Evolutionary conservation across 2,329 filamentous ascomycete genomes (phyloP).

Genomic region (Westerdykella ornata): DNA sequence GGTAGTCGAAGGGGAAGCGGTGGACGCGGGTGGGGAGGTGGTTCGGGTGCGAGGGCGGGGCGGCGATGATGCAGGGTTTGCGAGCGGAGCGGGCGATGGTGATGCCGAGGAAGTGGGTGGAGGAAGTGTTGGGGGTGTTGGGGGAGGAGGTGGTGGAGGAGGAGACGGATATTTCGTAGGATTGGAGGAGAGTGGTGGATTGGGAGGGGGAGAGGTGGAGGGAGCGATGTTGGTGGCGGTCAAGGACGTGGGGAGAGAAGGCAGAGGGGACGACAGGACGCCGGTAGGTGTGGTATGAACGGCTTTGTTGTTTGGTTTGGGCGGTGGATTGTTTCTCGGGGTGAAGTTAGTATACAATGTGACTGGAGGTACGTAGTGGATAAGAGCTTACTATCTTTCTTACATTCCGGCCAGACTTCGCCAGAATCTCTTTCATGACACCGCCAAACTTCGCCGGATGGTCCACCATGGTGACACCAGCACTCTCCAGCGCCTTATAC

Average conservation of each 20-base stretch:
- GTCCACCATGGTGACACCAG: slow-evolving; percentile 63
- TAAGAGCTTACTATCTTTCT: slow-evolving; percentile 32
- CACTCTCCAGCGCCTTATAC: slow-evolving; percentile 57
- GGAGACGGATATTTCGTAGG: slow-evolving; percentile 45
- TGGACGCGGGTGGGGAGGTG: slow-evolving; percentile 41
- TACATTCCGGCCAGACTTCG: slow-evolving; percentile 35
- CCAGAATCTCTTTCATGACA: slow-evolving; percentile 54
- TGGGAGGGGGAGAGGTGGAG: slow-evolving; percentile 52
- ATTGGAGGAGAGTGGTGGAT: slow-evolving; percentile 51
- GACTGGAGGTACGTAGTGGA: neutral
- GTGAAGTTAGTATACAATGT: slow-evolving; percentile 1
- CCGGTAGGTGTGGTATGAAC: slow-evolving; percentile 41
- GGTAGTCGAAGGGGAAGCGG: slow-evolving; percentile 59
- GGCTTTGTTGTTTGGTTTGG: slow-evolving; percentile 40
- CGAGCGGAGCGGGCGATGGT: slow-evolving; percentile 58
- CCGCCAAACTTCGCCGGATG: slow-evolving; percentile 69
- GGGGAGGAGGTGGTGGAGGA: slow-evolving; percentile 29
- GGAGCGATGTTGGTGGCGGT: slow-evolving; percentile 40
- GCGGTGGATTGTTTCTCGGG: slow-evolving; percentile 31
- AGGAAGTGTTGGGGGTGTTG: slow-evolving; percentile 28
- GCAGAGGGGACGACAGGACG: slow-evolving; percentile 11
- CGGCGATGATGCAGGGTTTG: slow-evolving; percentile 58
- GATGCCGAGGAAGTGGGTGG: slow-evolving; percentile 53
- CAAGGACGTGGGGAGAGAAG: slow-evolving; percentile 1
- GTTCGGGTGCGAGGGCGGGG: slow-evolving; percentile 45